These are phyloP conservation scores for Grosmannia penicillata DNA, from an alignment of 2,329 filamentous ascomycete genomes.

Conservation along the genomic window DNA sequence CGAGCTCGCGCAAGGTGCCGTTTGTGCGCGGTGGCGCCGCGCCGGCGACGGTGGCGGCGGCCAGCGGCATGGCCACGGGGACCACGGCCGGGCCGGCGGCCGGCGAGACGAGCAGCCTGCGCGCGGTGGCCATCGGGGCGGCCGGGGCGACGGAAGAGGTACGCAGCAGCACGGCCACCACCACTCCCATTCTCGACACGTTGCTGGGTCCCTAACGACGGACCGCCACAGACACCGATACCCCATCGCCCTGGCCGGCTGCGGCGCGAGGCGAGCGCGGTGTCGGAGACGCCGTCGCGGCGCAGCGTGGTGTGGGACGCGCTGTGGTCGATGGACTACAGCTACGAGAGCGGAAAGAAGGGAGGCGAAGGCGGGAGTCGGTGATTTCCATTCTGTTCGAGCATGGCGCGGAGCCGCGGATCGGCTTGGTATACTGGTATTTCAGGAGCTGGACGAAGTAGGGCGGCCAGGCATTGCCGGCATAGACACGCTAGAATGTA, in stretches of 20 bases:
- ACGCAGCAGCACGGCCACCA: slow-evolving; percentile 25
- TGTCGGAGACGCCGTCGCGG: slow-evolving; percentile 25
- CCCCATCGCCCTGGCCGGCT: slow-evolving; percentile 7
- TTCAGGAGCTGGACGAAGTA: no score
- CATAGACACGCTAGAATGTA: no score
- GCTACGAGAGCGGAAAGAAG: slow-evolving; percentile 27
- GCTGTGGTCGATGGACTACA: slow-evolving; percentile 46
- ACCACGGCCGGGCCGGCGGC: slow-evolving; percentile 35
- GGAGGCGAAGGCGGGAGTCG: no score
- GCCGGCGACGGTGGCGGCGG: slow-evolving; percentile 15
- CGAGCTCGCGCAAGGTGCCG: slow-evolving; percentile 70
- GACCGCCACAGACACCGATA: background rate
- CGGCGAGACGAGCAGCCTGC: slow-evolving; percentile 45
- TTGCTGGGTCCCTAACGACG: slow-evolving; percentile 30
- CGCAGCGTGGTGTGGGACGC: slow-evolving; percentile 46
- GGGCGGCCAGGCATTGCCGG: no score
- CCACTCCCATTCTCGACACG: no score
- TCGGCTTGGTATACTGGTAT: background rate
- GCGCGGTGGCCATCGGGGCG: slow-evolving; percentile 9
- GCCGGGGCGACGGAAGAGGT: slow-evolving; percentile 30
- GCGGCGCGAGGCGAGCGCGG: slow-evolving; percentile 23
- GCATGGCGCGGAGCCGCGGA: background rate
- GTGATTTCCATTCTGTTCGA: no score
- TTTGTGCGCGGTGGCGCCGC: slow-evolving; percentile 22
- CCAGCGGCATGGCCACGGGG: background rate